These are phyloP conservation scores for Phytophthora colocasiae DNA, from an alignment of 352 stramenopile species.

Conservation along the genomic window DNA sequence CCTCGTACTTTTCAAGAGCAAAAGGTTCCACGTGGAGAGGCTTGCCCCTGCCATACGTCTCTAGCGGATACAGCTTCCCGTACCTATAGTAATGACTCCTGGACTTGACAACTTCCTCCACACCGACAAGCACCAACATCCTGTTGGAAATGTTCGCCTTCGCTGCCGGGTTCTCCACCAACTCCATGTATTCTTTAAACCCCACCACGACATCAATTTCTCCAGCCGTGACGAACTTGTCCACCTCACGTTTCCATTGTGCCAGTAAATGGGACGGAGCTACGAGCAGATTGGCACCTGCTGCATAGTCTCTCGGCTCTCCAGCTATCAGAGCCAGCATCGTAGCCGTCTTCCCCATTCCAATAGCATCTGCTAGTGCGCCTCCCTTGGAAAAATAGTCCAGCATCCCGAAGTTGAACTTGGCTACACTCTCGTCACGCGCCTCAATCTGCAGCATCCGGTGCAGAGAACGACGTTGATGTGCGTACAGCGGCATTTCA, in stretches of 20 bases:
- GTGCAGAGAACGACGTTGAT: constrained; percentile 86
- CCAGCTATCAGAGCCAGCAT: constrained; percentile 80
- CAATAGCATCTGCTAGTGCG: constrained; percentile 79
- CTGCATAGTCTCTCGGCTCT: constrained; percentile 56
- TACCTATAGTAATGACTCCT: constrained; percentile 66
- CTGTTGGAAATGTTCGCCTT: constrained; percentile 65
- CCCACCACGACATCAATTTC: constrained; percentile 82
- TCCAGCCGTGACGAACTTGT: constrained; percentile 72
- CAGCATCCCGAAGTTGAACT: constrained; percentile 79
- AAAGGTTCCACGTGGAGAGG: constrained; percentile 55
- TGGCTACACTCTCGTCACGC: constrained; percentile 62
- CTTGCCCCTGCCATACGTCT: constrained; percentile 40
- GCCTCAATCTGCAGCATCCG: constrained; percentile 87
- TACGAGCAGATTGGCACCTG: constrained; percentile 71
- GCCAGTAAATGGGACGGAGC: constrained; percentile 81
- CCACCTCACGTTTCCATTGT: constrained; percentile 83
- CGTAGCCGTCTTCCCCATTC: constrained; percentile 87
- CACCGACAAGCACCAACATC: constrained; percentile 82
- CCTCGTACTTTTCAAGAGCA: constrained; percentile 63
- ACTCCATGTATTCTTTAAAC: constrained; percentile 59
- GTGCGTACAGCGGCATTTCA: constrained; percentile 68
- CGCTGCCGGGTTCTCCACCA: constrained; percentile 40
- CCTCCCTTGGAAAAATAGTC: constrained; percentile 80
- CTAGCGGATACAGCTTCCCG: constrained; percentile 61
- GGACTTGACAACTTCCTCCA: constrained; percentile 77